Evolutionary conservation across 2,329 filamentous ascomycete species (phyloP).

Genomic region (Tolypocladium inflatum): DNA sequence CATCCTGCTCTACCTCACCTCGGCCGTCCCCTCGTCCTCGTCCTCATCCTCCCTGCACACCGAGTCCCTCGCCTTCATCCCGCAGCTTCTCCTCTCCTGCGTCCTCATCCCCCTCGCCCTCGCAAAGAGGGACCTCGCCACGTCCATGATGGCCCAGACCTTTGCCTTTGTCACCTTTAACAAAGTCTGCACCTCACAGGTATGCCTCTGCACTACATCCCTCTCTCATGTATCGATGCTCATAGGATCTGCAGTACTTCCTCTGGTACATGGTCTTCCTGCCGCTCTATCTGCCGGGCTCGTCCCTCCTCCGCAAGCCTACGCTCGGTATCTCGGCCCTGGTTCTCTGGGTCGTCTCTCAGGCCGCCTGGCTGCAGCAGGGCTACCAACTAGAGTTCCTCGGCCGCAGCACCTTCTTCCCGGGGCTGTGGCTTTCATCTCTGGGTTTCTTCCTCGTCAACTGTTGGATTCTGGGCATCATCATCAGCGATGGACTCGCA

Average conservation of each 20-base stretch:
- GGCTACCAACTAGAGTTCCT: constrained; percentile 71
- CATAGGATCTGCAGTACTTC: constrained; percentile 60
- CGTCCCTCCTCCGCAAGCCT: constrained; percentile 56
- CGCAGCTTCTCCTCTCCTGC: constrained; percentile 74
- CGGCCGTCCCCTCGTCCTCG: constrained; percentile 42
- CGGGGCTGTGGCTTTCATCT: constrained; percentile 69
- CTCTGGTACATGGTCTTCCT: constrained; percentile 95
- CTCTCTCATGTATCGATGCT: background rate
- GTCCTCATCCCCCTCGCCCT: constrained; percentile 65
- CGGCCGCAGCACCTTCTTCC: constrained; percentile 73
- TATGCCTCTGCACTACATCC: constrained; percentile 30
- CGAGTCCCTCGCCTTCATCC: constrained; percentile 79
- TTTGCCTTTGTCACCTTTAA: constrained; percentile 98
- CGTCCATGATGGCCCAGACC: constrained; percentile 86
- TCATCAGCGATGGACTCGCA: constrained; percentile 54
- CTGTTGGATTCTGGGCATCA: constrained; percentile 74
- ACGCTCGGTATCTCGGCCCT: constrained; percentile 55
- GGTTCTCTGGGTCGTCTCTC: constrained; percentile 63
- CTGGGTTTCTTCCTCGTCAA: constrained; percentile 78
- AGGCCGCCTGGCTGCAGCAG: constrained; percentile 68
- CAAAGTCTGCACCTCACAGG: constrained; percentile 97
- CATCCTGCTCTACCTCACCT: constrained; percentile 77
- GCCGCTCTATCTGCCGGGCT: constrained; percentile 79
- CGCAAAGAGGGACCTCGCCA: constrained; percentile 72
- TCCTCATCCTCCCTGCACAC: constrained; percentile 34